Percentiles rank a stretch among this genome's conserved stretches.
phyloP scores from a whole-genome alignment of 345 rosid genomes.

The Brassica juncea region DNA sequence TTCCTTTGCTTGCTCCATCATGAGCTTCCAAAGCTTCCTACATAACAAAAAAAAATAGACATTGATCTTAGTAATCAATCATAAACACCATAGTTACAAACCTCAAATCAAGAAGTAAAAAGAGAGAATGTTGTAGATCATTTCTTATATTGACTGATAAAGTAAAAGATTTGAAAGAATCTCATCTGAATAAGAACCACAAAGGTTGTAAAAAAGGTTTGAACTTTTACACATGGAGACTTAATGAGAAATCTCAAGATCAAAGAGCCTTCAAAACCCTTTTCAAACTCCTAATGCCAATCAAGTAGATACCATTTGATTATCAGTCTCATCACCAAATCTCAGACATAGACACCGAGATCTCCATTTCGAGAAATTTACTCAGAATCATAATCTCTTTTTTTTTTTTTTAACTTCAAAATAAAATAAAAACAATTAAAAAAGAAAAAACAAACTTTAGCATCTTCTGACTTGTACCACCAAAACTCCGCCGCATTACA shows the following conservation, averaged over 20 bases:
- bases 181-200: neutral
- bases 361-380: constrained; percentile 13
- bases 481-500: constrained; percentile 36
- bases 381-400: neutral
- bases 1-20: constrained; percentile 98
- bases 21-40: constrained; percentile 93
- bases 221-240: neutral
- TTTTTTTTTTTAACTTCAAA: neutral
- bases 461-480: neutral
- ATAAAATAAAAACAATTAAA: neutral
- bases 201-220: neutral
- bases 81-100: neutral
- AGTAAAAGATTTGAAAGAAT: neutral
- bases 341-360: constrained; percentile 8
- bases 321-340: constrained; percentile 17
- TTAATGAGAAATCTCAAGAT: neutral
- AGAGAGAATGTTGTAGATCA: constrained; percentile 4
- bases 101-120: neutral
- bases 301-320: constrained; percentile 3
- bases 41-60: neutral
- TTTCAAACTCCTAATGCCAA: neutral
- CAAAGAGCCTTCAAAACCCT: neutral
- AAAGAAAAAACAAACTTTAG: neutral
- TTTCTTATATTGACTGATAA: neutral
- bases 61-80: neutral